Base-by-base conservation (phyloP, 495 filamentous ascomycete genomes). In the Penicillium coprophilum region DNA sequence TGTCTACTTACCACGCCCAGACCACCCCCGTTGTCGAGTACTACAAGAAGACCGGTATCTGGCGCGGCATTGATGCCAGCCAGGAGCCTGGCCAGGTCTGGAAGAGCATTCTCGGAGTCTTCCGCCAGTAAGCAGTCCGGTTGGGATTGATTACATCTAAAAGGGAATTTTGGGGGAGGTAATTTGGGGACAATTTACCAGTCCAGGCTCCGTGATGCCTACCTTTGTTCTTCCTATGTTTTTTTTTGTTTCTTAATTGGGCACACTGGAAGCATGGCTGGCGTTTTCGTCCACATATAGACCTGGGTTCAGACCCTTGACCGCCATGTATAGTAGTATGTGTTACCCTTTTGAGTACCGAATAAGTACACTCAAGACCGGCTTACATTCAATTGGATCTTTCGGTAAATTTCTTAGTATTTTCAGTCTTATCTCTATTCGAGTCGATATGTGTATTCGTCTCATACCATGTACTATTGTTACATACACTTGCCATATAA, bases 11-110 rank as follows among this genome's bases (percentile, higher is more conserved):
- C 75, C 94, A 99, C 77, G 77, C 85, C 60, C 94, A 99, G 84
- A 99, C 94, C 30, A 65, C 84, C 20, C 92, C 95, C 32, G 94
- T 99, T 50, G 91, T 94, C 55, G 80, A 82, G 20, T 99, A 97
- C 80, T 99, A 99, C 84, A 86, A 94, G 76, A 91, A 90, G 74
- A 96, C 89, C 39, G 91, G 92, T 55, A 96, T 97, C 80, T 97
- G 94, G 94, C 87, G 87, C 76, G 88, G 88, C 51, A 87, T 99
- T 63, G 94, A 99, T 72, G 94, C 94, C 63, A 94, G 90, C 78
- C 92, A 99, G 79, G 87, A 96, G 76, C 94, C 95, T 46, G 90
- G 91, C 31, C 84, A 91, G 73, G 94, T 99, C 54, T 99, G 94
- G 94, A 89, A 89, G 79, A 88, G 86, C 71, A 73, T 99, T 61